Evolutionary conservation across 1,139 yeast genomes (phyloP).

Genomic region (Geotrichum reessii): DNA sequence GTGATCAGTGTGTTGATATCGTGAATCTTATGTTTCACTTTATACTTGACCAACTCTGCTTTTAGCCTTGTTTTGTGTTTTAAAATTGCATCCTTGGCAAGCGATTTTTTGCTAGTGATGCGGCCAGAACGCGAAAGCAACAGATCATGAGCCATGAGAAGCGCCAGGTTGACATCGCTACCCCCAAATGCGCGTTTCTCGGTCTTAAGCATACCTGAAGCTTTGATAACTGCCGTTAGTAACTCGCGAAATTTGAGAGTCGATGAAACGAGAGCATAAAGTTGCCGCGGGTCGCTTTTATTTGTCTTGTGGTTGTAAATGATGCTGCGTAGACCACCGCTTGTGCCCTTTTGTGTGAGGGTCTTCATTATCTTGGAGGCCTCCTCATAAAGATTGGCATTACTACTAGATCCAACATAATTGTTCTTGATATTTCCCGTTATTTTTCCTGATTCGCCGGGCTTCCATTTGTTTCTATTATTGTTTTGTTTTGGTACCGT

Average conservation of each 20-base stretch:
- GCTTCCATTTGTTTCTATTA: neutral
- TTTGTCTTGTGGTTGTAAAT: slow-evolving; percentile 42
- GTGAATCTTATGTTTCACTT: slow-evolving; percentile 58
- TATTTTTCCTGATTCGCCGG: neutral
- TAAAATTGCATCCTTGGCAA: slow-evolving; percentile 74
- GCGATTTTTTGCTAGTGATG: slow-evolving; percentile 84
- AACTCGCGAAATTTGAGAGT: slow-evolving; percentile 65
- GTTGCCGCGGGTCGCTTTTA: slow-evolving; percentile 63
- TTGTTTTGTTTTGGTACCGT: neutral
- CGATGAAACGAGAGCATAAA: slow-evolving; percentile 76
- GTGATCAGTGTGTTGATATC: slow-evolving; percentile 43
- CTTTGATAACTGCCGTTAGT: slow-evolving; percentile 55
- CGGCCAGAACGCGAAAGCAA: slow-evolving; percentile 71
- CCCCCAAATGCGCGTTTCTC: slow-evolving; percentile 42
- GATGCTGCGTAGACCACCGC: slow-evolving; percentile 61
- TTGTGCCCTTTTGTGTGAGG: slow-evolving; percentile 34
- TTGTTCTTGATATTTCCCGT: neutral
- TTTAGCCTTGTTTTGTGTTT: slow-evolving; percentile 71
- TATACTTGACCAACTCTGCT: slow-evolving; percentile 75
- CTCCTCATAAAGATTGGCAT: slow-evolving; percentile 32
- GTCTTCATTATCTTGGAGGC: slow-evolving; percentile 38
- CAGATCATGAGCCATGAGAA: slow-evolving; percentile 74
- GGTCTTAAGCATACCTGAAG: slow-evolving; percentile 51
- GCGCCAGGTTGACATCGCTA: slow-evolving; percentile 45
- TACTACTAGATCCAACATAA: neutral